Base-by-base conservation (phyloP, 148 eudicot genomes). In the Vaccinium macrocarpon region DNA sequence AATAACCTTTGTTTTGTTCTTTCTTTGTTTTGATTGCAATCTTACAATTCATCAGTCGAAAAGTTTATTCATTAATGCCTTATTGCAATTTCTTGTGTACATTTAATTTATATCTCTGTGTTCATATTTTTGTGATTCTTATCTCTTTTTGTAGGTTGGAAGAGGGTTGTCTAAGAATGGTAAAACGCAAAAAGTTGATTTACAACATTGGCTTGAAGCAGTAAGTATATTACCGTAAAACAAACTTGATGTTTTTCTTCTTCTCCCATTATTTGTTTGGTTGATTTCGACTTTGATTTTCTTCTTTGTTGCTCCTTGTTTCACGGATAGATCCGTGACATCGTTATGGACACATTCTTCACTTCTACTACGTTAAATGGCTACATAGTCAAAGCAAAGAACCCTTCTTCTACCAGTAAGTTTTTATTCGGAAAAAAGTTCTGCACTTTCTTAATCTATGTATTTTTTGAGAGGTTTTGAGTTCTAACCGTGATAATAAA, bases 181-280 rank as follows among this genome's bases (percentile, higher is more conserved):
- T 49, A 97, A 90, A 90, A 98, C 98, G 46, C 98, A 88, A 76
- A 97, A 97, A 86, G 93, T 97, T 51, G 98, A 96, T 81, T 86
- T 97, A 74, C 98, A 95, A 85, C 99, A 95, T 84, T 97, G 99
- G 99, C 91, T 97, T 25, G 99, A 97, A 89, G 99, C 98, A 3
- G 99, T 97, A 86, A 88, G 97, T 88, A 15, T 70, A 14, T 25
- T 57, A 11, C 11, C 71, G 8, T 57, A 48, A 0, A 35, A 52
- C 76, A 15, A 42, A 48, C 1, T 56, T 83, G 18, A 56, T 51
- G 48, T 53, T 48, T 77, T 82, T 46, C 59, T 29, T 61, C 32
- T 51, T 11, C 32, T 35, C 27, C 25, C 8, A 38, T 82, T 82
- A 19, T 53, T 23, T 57, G 11, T 27, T 57, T 72, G 16, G 14